Evolutionary conservation across 2,329 filamentous ascomycete genomes (phyloP).

Genomic region (Colletotrichum tamarilloi): DNA sequence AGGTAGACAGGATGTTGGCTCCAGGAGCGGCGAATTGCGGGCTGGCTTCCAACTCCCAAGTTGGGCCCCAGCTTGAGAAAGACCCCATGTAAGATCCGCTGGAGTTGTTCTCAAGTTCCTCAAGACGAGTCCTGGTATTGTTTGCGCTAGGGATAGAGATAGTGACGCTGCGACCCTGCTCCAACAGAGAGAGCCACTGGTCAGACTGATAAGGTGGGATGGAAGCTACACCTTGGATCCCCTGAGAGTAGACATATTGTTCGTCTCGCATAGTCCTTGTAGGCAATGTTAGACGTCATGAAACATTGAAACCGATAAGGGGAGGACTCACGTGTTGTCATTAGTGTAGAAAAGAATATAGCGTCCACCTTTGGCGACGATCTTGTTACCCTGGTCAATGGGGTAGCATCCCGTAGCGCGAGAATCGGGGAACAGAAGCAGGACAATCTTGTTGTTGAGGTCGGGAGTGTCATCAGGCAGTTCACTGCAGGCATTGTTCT

Average conservation of each 20-base stretch:
- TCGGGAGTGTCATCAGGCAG: conserved; percentile 49
- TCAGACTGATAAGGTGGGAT: conserved; percentile 13
- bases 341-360: conserved; percentile 44
- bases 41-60: conserved; percentile 67
- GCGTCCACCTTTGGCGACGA: conserved; percentile 52
- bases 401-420: conserved; percentile 45
- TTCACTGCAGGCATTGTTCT: conserved; percentile 26
- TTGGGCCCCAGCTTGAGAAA: conserved; percentile 70
- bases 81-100: conserved; percentile 52
- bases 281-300: no score
- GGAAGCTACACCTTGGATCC: conserved; percentile 7
- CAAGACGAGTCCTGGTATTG: conserved; percentile 24
- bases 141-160: conserved; percentile 18
- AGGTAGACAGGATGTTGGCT: conserved; percentile 69
- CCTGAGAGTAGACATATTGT: conserved; percentile 12
- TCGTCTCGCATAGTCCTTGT: conserved; percentile 12
- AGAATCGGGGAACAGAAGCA: conserved; percentile 44
- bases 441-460: conserved; percentile 52
- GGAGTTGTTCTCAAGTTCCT: conserved; percentile 19
- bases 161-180: not conserved
- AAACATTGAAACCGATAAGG: no score
- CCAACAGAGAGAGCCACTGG: conserved; percentile 15
- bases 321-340: conserved; percentile 38
- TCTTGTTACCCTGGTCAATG: conserved; percentile 50
- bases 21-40: conserved; percentile 67